A percentile compares a stretch with the other conserved stretches of the same genome.
Evolutionary conservation across 345 rosid species (phyloP).

Genomic region (Isatis tinctoria): DNA sequence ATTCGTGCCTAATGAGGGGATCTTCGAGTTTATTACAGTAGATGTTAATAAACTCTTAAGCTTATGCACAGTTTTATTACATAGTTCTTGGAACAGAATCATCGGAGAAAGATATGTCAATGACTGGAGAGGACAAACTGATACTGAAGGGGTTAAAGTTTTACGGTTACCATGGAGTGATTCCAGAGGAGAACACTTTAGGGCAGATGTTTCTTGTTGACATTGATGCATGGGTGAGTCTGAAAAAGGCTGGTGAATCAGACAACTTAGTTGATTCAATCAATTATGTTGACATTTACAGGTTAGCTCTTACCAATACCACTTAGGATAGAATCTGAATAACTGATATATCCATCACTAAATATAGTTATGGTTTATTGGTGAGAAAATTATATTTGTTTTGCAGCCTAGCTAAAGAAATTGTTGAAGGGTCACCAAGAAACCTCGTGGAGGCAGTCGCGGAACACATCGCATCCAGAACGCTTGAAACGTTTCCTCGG

Average conservation of each 20-base stretch:
- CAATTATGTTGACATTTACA: constrained; percentile 80
- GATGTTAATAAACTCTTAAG: neutral
- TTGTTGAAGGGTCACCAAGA: constrained; percentile 59
- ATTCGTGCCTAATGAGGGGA: too few species aligned
- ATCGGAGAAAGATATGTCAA: neutral
- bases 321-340: too few species aligned
- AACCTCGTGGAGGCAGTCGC: constrained; percentile 83
- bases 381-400: neutral
- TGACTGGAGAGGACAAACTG: constrained; percentile 31
- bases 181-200: constrained; percentile 57
- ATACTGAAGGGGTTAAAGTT: constrained; percentile 70
- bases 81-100: neutral
- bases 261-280: constrained; percentile 59
- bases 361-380: neutral
- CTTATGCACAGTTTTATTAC: neutral
- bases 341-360: too few species aligned
- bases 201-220: constrained; percentile 90
- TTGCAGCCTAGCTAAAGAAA: constrained; percentile 62
- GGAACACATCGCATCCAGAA: constrained; percentile 50
- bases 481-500: constrained; percentile 42
- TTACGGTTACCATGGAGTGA: constrained; percentile 86
- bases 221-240: constrained; percentile 94
- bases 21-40: too few species aligned
- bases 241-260: constrained; percentile 59
- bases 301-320: constrained; percentile 31